Evolutionary conservation across 2,329 filamentous ascomycete species (phyloP), one percentile per base, ranked within the genome.

Genomic region (Helotiales sp.): DNA sequence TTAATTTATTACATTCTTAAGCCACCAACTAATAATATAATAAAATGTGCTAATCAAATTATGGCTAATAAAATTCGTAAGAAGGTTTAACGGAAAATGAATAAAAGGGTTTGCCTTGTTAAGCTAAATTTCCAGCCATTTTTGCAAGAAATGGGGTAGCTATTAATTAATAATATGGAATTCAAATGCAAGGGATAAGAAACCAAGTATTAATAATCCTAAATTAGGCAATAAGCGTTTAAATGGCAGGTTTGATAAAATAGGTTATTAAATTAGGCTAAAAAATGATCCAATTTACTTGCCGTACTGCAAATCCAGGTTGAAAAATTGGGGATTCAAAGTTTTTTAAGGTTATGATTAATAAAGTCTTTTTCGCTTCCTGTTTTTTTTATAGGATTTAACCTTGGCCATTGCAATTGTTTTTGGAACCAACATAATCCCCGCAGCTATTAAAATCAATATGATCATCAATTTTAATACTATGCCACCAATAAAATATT

Each of bases 111-210:
- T 22, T 59, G 69, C 24, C 52, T 71, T 2, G 67, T 71, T 3
- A 55, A 71, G 55, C 43, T 71, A 37, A 67, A 69, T 26, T 71
- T 71, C 37, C 43, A 69, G 49, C 67, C 58, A 61, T 66, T 63
- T 13, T 37, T 55, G n/a, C 50, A 22, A 52, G 47, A 43, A 32
- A 52, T 49, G 22, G 30, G 54, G 40, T 37, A n/a, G 52, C 50
- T 8, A 20, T 32, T 11, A 47, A 43, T 24, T 6, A 37, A 20
- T 24, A 45, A 60, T 3, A 69, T 69, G 43, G 63, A 69, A 17
- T 40, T 69, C n/a, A 61, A 64, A 24, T 69, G 62, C 58, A 57
- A 63, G 67, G 70, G 30, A 32, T 54, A 17, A 54, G 26, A 54
- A 10, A 32, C 11, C 15, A 20, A 54, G 50, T 54, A 6, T 15